Percentiles rank a stretch among this genome's conserved stretches.
Evolutionary conservation across 2,329 filamentous ascomycete genomes (phyloP).

Genomic region (Colletotrichum australisinense): DNA sequence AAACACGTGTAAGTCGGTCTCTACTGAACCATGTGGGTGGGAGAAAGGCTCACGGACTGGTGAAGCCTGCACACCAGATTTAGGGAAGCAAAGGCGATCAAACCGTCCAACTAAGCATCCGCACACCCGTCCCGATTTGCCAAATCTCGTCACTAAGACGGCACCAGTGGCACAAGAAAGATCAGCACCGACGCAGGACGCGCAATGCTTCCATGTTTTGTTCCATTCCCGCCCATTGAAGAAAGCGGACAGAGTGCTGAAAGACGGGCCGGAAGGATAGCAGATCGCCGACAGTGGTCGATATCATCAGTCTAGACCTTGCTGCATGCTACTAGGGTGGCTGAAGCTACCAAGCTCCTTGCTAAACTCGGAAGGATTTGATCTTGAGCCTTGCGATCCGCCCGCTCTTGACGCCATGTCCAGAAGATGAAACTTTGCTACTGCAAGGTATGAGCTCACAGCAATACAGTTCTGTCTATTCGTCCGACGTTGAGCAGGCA

Average conservation of each 20-base stretch:
- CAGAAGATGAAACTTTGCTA: constrained; percentile 29
- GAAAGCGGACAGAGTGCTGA: not conserved
- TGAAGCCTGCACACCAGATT: not conserved
- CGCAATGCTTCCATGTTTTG: constrained; percentile 24
- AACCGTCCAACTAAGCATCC: constrained; percentile 2
- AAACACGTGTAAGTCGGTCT: constrained; percentile 8
- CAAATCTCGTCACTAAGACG: constrained; percentile 12
- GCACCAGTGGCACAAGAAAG: constrained; percentile 18
- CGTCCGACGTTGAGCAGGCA: constrained; percentile 20
- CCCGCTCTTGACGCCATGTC: constrained; percentile 27
- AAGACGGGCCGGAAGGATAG: not conserved
- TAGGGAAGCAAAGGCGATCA: constrained; percentile 12
- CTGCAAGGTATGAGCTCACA: constrained; percentile 9
- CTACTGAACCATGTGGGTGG: not conserved
- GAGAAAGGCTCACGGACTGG: not conserved
- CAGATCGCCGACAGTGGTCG: not conserved
- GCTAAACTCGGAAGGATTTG: constrained; percentile 7
- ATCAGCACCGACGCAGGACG: constrained; percentile 27
- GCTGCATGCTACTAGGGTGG: not conserved
- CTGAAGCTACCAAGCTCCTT: constrained; percentile 7
- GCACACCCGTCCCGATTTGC: constrained; percentile 16
- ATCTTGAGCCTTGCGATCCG: constrained; percentile 16
- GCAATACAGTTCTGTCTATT: not conserved
- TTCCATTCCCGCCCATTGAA: not conserved
- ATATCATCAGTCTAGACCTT: constrained; percentile 7